phyloP scores from a whole-genome alignment of 148 eudicot genomes.

The Fallopia convolvulus region DNA sequence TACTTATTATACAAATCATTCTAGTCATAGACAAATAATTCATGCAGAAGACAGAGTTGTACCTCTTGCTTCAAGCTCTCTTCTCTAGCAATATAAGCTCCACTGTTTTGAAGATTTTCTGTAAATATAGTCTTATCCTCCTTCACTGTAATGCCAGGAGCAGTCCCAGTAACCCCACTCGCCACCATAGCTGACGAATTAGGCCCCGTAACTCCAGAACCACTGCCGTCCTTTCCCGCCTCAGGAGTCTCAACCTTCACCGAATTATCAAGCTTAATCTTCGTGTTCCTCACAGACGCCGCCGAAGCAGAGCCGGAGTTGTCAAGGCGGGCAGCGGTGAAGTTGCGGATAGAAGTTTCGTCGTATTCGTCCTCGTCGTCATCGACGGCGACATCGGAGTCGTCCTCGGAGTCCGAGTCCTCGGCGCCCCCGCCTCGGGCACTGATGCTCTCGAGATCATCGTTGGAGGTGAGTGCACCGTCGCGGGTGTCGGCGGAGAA shows the following conservation, averaged over 20 bases:
- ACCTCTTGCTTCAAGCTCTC: constrained; percentile 91
- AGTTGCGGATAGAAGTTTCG: constrained; percentile 58
- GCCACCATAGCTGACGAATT: not conserved
- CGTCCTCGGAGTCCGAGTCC: constrained; percentile 59
- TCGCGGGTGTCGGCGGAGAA: constrained; percentile 61
- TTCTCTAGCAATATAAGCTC: constrained; percentile 95
- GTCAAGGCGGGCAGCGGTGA: constrained; percentile 70
- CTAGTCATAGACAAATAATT: not conserved
- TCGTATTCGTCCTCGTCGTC: constrained; percentile 70
- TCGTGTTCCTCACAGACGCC: constrained; percentile 38
- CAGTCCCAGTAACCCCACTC: constrained; percentile 8
- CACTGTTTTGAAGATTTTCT: constrained; percentile 85
- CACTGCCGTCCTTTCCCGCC: constrained; percentile 42
- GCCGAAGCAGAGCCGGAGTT: constrained; percentile 15
- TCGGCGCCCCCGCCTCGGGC: constrained; percentile 47
- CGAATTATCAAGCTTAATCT: constrained; percentile 43
- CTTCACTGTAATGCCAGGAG: constrained; percentile 40
- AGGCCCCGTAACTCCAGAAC: constrained; percentile 13
- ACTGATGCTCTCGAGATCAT: constrained; percentile 76
- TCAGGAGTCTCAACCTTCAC: constrained; percentile 64
- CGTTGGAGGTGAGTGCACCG: constrained; percentile 53
- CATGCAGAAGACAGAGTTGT: not conserved
- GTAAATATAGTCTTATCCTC: constrained; percentile 77
- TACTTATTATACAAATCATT: not conserved
- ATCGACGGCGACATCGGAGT: constrained; percentile 50